Conservation (phyloP, 768 basidiomycete genomes). For the Lactarius akahatsu region DNA sequence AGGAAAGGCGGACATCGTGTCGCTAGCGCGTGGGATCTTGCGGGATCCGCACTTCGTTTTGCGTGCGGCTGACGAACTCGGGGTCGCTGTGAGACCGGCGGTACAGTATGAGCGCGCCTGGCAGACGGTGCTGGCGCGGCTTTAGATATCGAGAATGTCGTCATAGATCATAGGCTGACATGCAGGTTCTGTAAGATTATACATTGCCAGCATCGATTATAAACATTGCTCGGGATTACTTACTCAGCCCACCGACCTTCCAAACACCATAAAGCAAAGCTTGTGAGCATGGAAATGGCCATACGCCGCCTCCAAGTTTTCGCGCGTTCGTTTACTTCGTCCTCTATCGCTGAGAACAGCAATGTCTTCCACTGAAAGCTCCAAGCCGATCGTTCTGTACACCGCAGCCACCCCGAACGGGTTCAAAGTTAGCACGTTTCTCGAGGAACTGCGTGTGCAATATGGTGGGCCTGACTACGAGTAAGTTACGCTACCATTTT, state of each 20-base stretch:
- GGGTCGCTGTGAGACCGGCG: slow-evolving; percentile 63
- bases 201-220: background rate
- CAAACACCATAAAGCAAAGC: background rate
- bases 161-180: background rate
- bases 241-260: background rate
- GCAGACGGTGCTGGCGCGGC: slow-evolving; percentile 40
- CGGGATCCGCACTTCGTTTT: slow-evolving; percentile 66
- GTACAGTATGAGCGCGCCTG: slow-evolving; percentile 71
- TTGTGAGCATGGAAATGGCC: background rate
- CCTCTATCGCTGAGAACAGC: slow-evolving; percentile 2
- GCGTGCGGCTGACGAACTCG: slow-evolving; percentile 59
- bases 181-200: no score
- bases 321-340: background rate
- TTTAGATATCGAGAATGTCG: slow-evolving; percentile 2
- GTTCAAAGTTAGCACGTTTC: slow-evolving; percentile 48
- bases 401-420: slow-evolving; percentile 55
- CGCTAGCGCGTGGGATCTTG: slow-evolving; percentile 65
- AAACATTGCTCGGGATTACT: background rate
- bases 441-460: slow-evolving; percentile 56
- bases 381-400: slow-evolving; percentile 34
- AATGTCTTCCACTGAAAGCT: slow-evolving; percentile 13
- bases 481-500: slow-evolving; percentile 34
- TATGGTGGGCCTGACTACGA: slow-evolving; percentile 49
- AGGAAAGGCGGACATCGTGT: slow-evolving; percentile 67
- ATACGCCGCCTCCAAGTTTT: background rate